Conservation (phyloP, 352 stramenopile species). For the Globisporangium barbulae region DNA sequence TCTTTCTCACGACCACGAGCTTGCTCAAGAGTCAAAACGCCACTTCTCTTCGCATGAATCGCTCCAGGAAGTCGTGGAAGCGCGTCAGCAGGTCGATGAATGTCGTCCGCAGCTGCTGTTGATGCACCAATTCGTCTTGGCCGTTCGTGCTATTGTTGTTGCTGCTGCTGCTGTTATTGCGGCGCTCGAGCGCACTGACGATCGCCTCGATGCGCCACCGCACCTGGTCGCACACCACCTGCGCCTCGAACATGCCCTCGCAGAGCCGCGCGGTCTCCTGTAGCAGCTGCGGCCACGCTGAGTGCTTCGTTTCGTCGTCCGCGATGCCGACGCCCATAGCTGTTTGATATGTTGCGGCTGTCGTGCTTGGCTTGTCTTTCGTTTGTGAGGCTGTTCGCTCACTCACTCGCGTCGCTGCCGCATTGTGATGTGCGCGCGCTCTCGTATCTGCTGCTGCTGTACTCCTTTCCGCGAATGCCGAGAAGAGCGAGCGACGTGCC, state of each 20-base stretch:
- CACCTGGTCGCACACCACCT: conserved; percentile 16
- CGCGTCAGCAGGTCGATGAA: not conserved
- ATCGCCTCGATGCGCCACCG: conserved; percentile 5
- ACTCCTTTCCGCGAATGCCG: too few species aligned
- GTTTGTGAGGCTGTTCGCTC: not conserved
- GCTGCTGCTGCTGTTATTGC: not conserved
- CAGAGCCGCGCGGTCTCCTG: not conserved
- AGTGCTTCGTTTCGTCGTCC: not conserved
- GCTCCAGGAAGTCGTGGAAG: conserved; percentile 5
- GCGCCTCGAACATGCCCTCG: conserved; percentile 6
- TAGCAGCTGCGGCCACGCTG: not conserved
- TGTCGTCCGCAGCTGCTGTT: not conserved
- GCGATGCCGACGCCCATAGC: not conserved
- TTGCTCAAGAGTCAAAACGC: conserved; percentile 10
- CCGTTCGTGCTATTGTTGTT: not conserved
- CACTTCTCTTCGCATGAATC: not conserved
- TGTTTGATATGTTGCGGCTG: not conserved
- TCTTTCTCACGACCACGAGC: conserved; percentile 4
- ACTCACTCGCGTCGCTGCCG: too few species aligned
- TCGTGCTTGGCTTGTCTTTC: not conserved
- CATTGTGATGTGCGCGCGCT: too few species aligned
- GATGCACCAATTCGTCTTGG: not conserved
- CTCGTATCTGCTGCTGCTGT: too few species aligned
- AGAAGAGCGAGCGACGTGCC: too few species aligned
- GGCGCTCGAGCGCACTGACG: not conserved